phyloP scores from a whole-genome alignment of 345 rosid genomes.

The Pistacia integerrima region DNA sequence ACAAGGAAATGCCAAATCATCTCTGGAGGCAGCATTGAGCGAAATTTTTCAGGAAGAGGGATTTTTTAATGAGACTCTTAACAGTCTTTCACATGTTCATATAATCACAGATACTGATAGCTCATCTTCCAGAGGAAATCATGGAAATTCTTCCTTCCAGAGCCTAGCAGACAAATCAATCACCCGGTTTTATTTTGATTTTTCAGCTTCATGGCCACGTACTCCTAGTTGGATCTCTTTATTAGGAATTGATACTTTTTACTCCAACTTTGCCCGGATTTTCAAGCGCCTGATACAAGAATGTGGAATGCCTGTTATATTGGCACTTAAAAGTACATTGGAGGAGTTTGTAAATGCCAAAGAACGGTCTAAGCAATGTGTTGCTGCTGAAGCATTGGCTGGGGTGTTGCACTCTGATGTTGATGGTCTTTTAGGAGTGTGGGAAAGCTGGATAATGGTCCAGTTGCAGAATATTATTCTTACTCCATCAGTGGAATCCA shows the following conservation, averaged over 20 bases:
- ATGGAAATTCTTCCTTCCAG: slow-evolving; percentile 83
- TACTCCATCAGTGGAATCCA: slow-evolving; percentile 88
- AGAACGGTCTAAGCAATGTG: slow-evolving; percentile 98
- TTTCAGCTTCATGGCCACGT: slow-evolving; percentile 97
- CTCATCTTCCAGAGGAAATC: slow-evolving; percentile 76
- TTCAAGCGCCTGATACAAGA: slow-evolving; percentile 94
- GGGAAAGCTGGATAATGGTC: slow-evolving; percentile 93
- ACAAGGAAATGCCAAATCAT: slow-evolving; percentile 53
- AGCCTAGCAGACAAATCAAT: slow-evolving; percentile 91
- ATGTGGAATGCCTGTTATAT: slow-evolving; percentile 84
- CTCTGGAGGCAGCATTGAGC: slow-evolving; percentile 79
- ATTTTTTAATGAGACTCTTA: slow-evolving; percentile 82
- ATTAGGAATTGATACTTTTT: slow-evolving; percentile 86
- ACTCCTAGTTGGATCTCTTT: slow-evolving; percentile 98
- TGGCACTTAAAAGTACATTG: slow-evolving; percentile 65
- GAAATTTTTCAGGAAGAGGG: slow-evolving; percentile 89
- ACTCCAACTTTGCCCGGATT: slow-evolving; percentile 89
- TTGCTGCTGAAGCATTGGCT: slow-evolving; percentile 97
- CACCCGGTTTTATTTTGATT: slow-evolving; percentile 92
- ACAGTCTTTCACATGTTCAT: slow-evolving; percentile 95
- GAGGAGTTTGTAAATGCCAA: slow-evolving; percentile 85
- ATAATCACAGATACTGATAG: slow-evolving; percentile 72
- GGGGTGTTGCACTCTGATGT: slow-evolving; percentile 93
- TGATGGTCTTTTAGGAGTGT: slow-evolving; percentile 69
- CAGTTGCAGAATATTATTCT: slow-evolving; percentile 83